Evolutionary conservation across 2,329 filamentous ascomycete species (phyloP).

Genomic region (Pestalotiopsis sp.): DNA sequence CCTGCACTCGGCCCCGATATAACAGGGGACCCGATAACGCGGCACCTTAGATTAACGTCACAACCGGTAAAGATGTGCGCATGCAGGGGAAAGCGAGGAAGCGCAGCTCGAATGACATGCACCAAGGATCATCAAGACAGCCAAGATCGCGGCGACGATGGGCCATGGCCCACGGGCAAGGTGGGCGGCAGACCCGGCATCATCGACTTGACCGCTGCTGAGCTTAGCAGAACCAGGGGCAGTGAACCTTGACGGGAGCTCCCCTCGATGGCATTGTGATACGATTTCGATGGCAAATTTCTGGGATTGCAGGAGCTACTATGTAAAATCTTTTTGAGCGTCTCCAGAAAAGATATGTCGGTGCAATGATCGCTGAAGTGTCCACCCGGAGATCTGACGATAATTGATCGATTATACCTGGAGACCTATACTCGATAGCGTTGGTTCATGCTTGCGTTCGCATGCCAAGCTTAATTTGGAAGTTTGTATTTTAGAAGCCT

Average conservation of each 20-base stretch:
- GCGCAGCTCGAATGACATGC: constrained; percentile 4
- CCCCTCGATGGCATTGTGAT: not conserved
- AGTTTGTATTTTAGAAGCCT: not conserved
- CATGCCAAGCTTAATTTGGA: not conserved
- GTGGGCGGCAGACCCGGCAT: constrained; percentile 10
- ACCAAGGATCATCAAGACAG: not conserved
- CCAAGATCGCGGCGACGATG: constrained; percentile 3
- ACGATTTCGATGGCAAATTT: constrained; percentile 13
- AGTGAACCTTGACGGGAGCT: not conserved
- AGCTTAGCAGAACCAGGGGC: not conserved
- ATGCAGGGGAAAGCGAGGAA: constrained; percentile 6
- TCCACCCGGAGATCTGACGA: not conserved
- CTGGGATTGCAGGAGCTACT: not conserved
- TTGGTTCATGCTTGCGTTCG: not conserved
- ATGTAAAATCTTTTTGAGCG: not conserved
- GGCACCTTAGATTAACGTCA: constrained; percentile 7
- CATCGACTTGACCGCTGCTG: not conserved
- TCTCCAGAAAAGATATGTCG: not conserved
- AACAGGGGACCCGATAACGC: constrained; percentile 11
- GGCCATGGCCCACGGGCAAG: not conserved
- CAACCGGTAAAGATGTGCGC: constrained; percentile 13
- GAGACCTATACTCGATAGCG: not conserved
- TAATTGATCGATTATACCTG: not conserved
- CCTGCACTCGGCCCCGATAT: constrained; percentile 2
- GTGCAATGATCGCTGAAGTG: not conserved